These are phyloP conservation scores for Pseudoneurospora amorphoporcata DNA, from an alignment of 495 filamentous ascomycete genomes.

Conservation along the genomic window DNA sequence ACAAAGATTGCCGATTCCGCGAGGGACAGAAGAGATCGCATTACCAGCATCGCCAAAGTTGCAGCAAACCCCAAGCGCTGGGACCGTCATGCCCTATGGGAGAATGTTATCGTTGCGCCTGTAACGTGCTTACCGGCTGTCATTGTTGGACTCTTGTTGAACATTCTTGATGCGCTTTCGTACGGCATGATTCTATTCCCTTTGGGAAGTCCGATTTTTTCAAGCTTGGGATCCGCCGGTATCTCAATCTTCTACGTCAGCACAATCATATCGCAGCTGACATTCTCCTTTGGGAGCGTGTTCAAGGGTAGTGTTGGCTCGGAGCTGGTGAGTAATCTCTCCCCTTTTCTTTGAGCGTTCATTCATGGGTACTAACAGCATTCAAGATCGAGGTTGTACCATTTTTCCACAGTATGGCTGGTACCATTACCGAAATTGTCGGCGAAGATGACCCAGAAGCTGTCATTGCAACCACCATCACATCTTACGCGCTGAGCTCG, in stretches of 20 bases:
- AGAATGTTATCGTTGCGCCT: conserved; percentile 53
- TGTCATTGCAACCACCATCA: conserved; percentile 84
- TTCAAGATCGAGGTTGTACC: conserved; percentile 85
- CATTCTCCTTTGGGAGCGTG: conserved; percentile 81
- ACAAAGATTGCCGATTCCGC: conserved; percentile 1
- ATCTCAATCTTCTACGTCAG: conserved; percentile 99
- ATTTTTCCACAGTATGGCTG: conserved; percentile 96
- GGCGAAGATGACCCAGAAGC: conserved; percentile 73
- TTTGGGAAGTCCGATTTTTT: conserved; percentile 72
- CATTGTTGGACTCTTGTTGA: conserved; percentile 76
- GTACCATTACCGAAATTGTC: conserved; percentile 68
- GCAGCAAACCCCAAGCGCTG: conserved; percentile 56
- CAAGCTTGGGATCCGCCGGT: conserved; percentile 74
- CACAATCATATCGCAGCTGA: conserved; percentile 85
- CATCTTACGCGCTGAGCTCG: conserved; percentile 83
- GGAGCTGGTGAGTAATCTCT: conserved; percentile 60
- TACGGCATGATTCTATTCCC: conserved; percentile 98
- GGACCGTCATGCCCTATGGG: conserved; percentile 55
- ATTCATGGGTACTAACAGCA: conserved; percentile 2
- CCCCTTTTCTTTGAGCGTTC: background rate
- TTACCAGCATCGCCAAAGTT: conserved; percentile 6
- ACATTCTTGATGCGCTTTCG: conserved; percentile 87
- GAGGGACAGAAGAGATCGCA: conserved; percentile 1
- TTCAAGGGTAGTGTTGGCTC: conserved; percentile 91
- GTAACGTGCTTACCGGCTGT: conserved; percentile 70